Conservation (phyloP, 345 rosid species). For the Arabis hirsuta region DNA sequence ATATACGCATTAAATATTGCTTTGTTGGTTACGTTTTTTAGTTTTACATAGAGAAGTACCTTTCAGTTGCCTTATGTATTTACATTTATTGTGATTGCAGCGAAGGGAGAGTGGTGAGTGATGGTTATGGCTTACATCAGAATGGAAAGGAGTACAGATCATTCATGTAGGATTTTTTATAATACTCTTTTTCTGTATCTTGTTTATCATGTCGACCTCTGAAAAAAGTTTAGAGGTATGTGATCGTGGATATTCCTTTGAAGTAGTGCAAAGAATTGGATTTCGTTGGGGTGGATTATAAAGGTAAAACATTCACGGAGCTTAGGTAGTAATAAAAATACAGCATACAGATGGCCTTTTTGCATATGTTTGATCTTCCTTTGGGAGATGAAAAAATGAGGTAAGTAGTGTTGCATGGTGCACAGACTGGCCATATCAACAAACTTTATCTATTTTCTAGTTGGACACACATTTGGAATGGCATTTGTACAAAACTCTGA, state of each 20-base stretch:
- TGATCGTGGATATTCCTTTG: constrained; percentile 24
- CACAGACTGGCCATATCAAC: not conserved
- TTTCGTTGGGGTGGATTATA: not conserved
- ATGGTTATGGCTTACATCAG: constrained; percentile 40
- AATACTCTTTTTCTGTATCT: constrained; percentile 16
- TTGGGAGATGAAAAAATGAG: constrained; percentile 12
- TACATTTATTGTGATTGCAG: constrained; percentile 36
- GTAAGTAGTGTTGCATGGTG: constrained; percentile 3
- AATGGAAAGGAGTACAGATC: constrained; percentile 16
- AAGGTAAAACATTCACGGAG: constrained; percentile 4
- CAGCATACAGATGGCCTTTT: constrained; percentile 3
- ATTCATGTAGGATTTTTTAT: constrained; percentile 13
- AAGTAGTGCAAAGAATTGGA: constrained; percentile 11
- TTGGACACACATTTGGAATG: constrained; percentile 7
- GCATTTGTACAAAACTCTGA: constrained; percentile 6
- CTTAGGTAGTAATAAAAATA: constrained; percentile 10
- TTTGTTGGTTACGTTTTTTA: not conserved
- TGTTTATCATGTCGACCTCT: constrained; percentile 18
- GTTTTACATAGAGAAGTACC: not conserved
- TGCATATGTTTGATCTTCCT: constrained; percentile 3
- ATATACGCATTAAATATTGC: constrained; percentile 11
- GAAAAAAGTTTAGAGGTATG: constrained; percentile 23
- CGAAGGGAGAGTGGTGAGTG: constrained; percentile 40
- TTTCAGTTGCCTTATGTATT: constrained; percentile 22
- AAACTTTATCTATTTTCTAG: constrained; percentile 1